Percentiles rank a stretch among this genome's conserved stretches.
Conservation (phyloP, 2,329 filamentous ascomycete genomes). For the Colletotrichum tropicale region DNA sequence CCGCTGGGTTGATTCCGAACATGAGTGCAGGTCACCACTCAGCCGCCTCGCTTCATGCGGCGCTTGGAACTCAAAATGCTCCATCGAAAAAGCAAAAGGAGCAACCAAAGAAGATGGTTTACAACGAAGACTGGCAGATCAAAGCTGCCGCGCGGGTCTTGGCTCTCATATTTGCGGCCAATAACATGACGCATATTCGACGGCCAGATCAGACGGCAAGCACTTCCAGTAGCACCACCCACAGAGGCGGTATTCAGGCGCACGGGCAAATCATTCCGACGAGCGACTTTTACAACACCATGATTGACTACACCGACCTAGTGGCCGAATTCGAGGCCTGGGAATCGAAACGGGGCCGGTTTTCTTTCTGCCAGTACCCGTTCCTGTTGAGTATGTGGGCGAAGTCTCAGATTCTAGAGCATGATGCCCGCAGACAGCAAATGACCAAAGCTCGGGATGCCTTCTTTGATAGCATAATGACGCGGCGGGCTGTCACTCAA, state of each 20-base stretch:
- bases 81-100: constrained; percentile 60
- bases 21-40: constrained; percentile 66
- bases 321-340: constrained; percentile 86
- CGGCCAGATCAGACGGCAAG: constrained; percentile 30
- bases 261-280: constrained; percentile 76
- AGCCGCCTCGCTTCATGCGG: constrained; percentile 77
- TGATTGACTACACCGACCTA: constrained; percentile 86
- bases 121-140: constrained; percentile 89
- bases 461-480: constrained; percentile 89
- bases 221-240: constrained; percentile 27
- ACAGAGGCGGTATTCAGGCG: constrained; percentile 44
- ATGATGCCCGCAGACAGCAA: constrained; percentile 90
- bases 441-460: constrained; percentile 85
- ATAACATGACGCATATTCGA: constrained; percentile 57
- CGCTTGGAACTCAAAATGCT: constrained; percentile 62
- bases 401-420: constrained; percentile 88
- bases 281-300: constrained; percentile 85
- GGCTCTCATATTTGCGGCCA: constrained; percentile 81
- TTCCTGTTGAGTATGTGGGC: constrained; percentile 92
- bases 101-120: constrained; percentile 62
- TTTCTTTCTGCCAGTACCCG: constrained; percentile 90
- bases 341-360: constrained; percentile 76
- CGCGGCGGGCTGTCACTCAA: constrained; percentile 73
- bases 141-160: constrained; percentile 81
- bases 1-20: constrained; percentile 73